These are phyloP conservation scores for Ophiostoma novo-ulmi DNA, from an alignment of 2,329 filamentous ascomycete species.

Conservation along the genomic window DNA sequence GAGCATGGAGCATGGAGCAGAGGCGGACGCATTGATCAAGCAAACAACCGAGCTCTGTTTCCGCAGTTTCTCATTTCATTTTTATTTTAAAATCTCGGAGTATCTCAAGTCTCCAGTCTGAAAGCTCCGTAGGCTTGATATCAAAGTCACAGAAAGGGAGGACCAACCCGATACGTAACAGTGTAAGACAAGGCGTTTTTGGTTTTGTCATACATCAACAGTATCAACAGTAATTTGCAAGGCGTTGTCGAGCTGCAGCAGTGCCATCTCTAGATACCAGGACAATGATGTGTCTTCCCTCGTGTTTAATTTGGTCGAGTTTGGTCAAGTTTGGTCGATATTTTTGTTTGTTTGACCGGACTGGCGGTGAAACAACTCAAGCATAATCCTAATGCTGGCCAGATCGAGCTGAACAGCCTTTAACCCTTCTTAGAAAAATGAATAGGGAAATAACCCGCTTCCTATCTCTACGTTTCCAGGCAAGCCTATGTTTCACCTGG, in stretches of 20 bases:
- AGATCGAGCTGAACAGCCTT: too few species aligned
- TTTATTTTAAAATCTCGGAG: not conserved
- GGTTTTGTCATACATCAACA: not conserved
- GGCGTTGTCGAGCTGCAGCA: not conserved
- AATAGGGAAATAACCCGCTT: not conserved
- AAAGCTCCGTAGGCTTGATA: not conserved
- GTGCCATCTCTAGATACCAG: not conserved
- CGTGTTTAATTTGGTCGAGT: not conserved
- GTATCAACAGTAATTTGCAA: not conserved
- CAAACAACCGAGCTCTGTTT: not conserved
- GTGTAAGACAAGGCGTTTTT: conserved; percentile 8
- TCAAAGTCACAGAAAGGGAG: not conserved
- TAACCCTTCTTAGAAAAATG: not conserved
- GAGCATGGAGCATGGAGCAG: not conserved
- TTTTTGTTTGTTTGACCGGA: not conserved
- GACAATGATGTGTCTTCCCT: not conserved
- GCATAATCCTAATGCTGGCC: conserved; percentile 1
- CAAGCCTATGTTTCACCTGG: conserved; percentile 6
- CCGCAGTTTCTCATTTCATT: not conserved
- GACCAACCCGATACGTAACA: not conserved
- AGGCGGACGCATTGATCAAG: not conserved
- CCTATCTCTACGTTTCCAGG: not conserved
- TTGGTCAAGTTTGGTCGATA: not conserved
- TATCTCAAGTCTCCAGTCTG: too few species aligned
- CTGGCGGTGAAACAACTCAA: conserved; percentile 8